Base-by-base conservation (phyloP, 306 rosid species). In the Acacia acuminata region DNA sequence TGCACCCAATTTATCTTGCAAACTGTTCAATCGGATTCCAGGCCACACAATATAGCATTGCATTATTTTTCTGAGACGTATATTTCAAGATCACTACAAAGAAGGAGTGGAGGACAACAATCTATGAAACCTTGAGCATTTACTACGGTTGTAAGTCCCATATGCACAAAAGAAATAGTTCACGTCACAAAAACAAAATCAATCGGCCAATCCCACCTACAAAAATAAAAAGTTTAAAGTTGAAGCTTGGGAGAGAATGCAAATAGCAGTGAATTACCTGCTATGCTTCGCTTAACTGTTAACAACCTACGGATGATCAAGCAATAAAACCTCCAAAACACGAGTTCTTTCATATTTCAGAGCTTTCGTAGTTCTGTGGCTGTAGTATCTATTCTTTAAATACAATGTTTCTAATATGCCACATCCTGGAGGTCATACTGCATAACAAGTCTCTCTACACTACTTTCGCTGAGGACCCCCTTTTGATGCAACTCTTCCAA, bases 381-480 rank as follows among this genome's bases (percentile, higher is more conserved):
- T 38, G 42, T 38, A 72, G 56, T 79, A 69, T 38, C 27, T 19
- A 43, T 78, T 83, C 79, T 71, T 43, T 48, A 24, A 16, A 42
- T 8, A 17, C 20, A 43, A 34, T 78, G 24, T 82, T 61, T 64
- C 87, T 88, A 85, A 25, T 43, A 27, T 75, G 87, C 83, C 63
- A 87, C 82, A 45, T 85, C 90, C 83, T 87, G 86, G 42, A 95
- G 79, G 75, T 90, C 89, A 38, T 90, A 88, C 87, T 89, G 96
- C 93, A 95, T 93, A 65, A 71, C 72, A 75, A 95, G 86, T 82
- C 97, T 92, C 82, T 90, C 92, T 55, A 89, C 86, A 6, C 97
- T 88, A 77, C 87, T 84, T 67, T 78, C 92, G 82, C 91, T 88
- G 72, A 96, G 14, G 71, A 90, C 94, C 78, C 83, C 86, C 78